Base-by-base conservation (phyloP, 192 early-diverging fungal species). In the Podila epigama region DNA sequence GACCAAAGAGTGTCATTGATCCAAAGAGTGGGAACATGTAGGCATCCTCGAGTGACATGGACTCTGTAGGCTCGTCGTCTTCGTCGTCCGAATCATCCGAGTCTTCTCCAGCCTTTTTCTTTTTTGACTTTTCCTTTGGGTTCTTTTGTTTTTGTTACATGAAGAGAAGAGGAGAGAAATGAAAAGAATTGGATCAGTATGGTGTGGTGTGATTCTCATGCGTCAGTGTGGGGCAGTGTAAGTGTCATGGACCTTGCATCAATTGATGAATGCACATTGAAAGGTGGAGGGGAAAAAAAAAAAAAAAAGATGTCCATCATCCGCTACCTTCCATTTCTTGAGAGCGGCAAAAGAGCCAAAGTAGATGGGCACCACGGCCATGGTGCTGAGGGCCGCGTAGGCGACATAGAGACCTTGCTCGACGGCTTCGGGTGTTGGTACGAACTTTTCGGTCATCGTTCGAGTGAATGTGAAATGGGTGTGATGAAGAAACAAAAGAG, bases 1-100 rank as follows among this genome's bases (percentile, higher is more conserved):
- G 82, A 3, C 86, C 85, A 50, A 97, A 88, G 1, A 98, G 79
- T 6, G 89, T 90, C 10, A 77, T 81, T 11, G 96, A 97, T 22
- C 96, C 97, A 64, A 96, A 89, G 20, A 98, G 64, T 5, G 97
- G 97, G 70, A 97, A 96, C 92, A 90, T 89, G 64, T 95, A 93
- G 27, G 97, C 97, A 70, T 98, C 97, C 62, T 92, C 86, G 1
- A 94, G 68, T 11, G 91, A 88, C 64, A 98, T 91, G 51, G 89
- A 89, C 60, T 98, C 97, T 33, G 63, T 60, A 7, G 68, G 60
- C 51, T 85, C 88, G 13, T 85, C 88, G 13, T 92, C 89, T 16
- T 90, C 88, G 25, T 89, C 88, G 58, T 89, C 85, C 39, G 88
- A 89, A n/a, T 84, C 85, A 58, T 91, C 89, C 1, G 89, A 88